Base-by-base conservation (phyloP, 2,329 filamentous ascomycete genomes). In the Ilyonectria robusta region DNA sequence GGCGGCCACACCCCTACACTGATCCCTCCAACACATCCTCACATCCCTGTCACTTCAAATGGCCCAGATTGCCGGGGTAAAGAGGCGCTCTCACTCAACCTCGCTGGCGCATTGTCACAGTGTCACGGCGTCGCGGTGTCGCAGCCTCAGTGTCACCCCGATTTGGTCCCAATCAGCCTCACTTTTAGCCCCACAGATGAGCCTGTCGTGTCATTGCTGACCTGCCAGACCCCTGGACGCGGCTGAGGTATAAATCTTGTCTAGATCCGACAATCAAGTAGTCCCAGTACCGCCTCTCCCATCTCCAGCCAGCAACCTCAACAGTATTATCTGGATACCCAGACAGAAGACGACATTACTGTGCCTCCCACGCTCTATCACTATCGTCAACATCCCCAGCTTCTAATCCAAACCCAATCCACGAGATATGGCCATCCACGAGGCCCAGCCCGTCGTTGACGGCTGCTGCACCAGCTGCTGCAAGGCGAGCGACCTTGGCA, bases 401-500 rank as follows among this genome's bases (percentile, higher is more conserved):
- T 17, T 21, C 19, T 21, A 17, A 5, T 37, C 17, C 19, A 29
- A 31, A 29, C 13, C 50, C 3, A 26, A 29, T n/a, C 21, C 44
- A 23, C 40, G 53, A 47, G 55, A 19, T 8, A 78, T 78, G 76
- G 55, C 68, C 54, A 59, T 62, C 44, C 44, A 26, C 42, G 68
- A 77, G 31, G 26, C 62, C 46, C 60, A 62, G 55, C 63, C 66
- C 31, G 66, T 72, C 26, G 64, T 70, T 53, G 66, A 78, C 61
- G 64, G 61, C 48, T 78, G 77, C 64, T 78, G 77, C 53, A 76
- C 72, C 47, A 76, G 65, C 46, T 78, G 77, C 57, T 78, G 77
- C 62, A 78, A 78, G 67, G 75, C 76, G 21, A 78, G 60, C 37
- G 77, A 78, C 64, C 72, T 78, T 35, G 76, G 76, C 48, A 78